Conservation (phyloP, 1,139 yeast genomes). For the Arxiozyma slooffiae region DNA sequence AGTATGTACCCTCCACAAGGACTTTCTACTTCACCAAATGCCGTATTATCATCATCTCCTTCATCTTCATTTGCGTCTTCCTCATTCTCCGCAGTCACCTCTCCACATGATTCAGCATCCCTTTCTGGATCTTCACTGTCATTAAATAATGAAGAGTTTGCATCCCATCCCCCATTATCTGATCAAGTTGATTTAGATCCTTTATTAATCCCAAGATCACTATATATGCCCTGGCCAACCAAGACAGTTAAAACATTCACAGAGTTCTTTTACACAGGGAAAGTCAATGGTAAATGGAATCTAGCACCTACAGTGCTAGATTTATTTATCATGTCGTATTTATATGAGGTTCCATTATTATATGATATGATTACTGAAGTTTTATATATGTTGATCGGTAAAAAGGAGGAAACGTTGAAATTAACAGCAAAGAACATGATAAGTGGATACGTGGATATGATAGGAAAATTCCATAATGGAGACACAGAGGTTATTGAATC, state of each 20-base stretch:
- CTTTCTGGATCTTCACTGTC: neutral
- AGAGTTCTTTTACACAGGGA: constrained; percentile 70
- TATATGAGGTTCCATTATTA: constrained; percentile 56
- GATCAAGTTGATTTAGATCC: constrained; percentile 38
- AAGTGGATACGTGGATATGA: constrained; percentile 15
- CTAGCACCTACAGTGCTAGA: constrained; percentile 60
- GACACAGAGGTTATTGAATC: constrained; percentile 31
- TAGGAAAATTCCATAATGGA: constrained; percentile 17
- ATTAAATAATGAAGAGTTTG: neutral
- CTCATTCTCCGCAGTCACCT: neutral
- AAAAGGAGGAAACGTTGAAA: constrained; percentile 48
- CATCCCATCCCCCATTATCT: constrained; percentile 2
- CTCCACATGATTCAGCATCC: neutral
- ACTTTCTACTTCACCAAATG: neutral
- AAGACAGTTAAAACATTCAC: constrained; percentile 53
- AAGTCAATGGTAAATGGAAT: constrained; percentile 64
- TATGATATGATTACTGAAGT: constrained; percentile 62
- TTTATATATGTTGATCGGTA: constrained; percentile 56
- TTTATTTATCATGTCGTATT: constrained; percentile 49
- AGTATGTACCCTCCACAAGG: neutral
- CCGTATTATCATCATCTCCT: neutral
- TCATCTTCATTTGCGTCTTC: neutral
- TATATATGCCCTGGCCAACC: constrained; percentile 59
- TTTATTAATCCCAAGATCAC: constrained; percentile 51
- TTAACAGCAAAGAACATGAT: constrained; percentile 30